Evolutionary conservation across 768 basidiomycete genomes (phyloP), one percentile per base, ranked within the genome.

Genomic region (Tephrocybe sp.): DNA sequence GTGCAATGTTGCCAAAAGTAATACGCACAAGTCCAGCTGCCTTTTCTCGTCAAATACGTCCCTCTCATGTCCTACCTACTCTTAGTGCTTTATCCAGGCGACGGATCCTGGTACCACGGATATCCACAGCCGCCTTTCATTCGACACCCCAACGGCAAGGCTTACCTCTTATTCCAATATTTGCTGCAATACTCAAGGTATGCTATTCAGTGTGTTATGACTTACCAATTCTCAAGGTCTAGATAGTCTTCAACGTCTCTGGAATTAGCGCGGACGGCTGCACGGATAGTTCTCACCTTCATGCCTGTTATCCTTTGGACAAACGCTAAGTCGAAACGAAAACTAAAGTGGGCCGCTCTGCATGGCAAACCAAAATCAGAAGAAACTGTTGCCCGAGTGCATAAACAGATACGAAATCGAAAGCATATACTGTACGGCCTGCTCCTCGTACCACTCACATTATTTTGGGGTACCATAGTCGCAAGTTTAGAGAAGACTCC

Each of bases 401-500:
- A 83, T 26, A 77, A 73, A 55, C 66, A 65, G 17, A 75, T 87
- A 39, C 73, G 79, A 39, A 65, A 68, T 26, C 70, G 76, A 48
- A 85, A 78, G 1, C 58, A 73, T 26, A 41, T 82, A 13, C 70
- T 83, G 45, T 79, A 81, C 46, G 47, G 77, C 22, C 74, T 91
- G 17, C 62, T 89, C 41, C 69, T 84, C 36, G 70, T 84, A 31
- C 91, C 91, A 1, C 67, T 77, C 16, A 57, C 73, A 10, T 63
- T 90, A 19, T 80, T 92, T 61, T 83, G 80, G 77, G 71, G 80
- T 1, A 87, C 86, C 1, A 78, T 91, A 44, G 50, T 89, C 2
- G 87, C 86, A 2, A 87, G 87, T 55, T 59, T 84, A 50, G 91
- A 93, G 65, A 72, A 78, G 59, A 89, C 91, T 5, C 91, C 91